These are phyloP conservation scores for Clavariopsis aquatica DNA, from an alignment of 495 filamentous ascomycete genomes.

Conservation along the genomic window DNA sequence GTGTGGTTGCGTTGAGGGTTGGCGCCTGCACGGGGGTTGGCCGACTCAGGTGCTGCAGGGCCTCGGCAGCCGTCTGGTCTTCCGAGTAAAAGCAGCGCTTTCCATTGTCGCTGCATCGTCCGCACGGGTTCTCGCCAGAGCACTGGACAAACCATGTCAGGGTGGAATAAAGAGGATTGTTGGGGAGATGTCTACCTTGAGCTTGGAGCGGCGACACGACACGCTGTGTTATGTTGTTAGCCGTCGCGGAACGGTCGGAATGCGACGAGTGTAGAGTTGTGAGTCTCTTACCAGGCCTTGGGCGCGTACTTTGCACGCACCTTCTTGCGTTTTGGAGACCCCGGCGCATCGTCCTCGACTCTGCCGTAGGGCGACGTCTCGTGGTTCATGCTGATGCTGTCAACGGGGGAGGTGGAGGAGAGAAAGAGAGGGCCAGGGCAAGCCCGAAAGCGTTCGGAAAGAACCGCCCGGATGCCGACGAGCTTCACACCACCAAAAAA, in stretches of 20 bases:
- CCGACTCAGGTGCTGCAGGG: slow-evolving; percentile 33
- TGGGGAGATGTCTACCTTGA: slow-evolving; percentile 18
- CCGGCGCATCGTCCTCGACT: slow-evolving; percentile 18
- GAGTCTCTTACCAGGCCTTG: slow-evolving; percentile 27
- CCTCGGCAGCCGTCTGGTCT: slow-evolving; percentile 36
- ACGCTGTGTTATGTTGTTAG: slow-evolving; percentile 17
- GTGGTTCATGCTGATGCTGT: slow-evolving; percentile 16
- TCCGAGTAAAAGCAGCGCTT: slow-evolving; percentile 34
- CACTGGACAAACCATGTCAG: slow-evolving; percentile 17
- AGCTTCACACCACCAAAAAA: background rate
- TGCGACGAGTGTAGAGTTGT: background rate
- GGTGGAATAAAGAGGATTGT: no score
- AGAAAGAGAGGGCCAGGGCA: background rate
- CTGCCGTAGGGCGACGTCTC: slow-evolving; percentile 3
- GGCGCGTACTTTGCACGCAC: slow-evolving; percentile 31
- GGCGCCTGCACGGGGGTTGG: slow-evolving; percentile 13
- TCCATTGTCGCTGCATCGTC: slow-evolving; percentile 18
- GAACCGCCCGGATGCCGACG: background rate
- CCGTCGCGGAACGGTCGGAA: slow-evolving; percentile 27
- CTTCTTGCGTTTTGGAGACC: slow-evolving; percentile 33
- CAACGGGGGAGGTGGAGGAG: background rate
- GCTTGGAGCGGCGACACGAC: slow-evolving; percentile 30
- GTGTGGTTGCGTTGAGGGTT: background rate
- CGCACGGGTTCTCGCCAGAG: slow-evolving; percentile 35
- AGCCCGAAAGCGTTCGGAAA: background rate